Percentiles rank a stretch among this genome's conserved stretches.
Conservation (phyloP, 2,329 filamentous ascomycete species). For the Fusarium liriodendri region DNA sequence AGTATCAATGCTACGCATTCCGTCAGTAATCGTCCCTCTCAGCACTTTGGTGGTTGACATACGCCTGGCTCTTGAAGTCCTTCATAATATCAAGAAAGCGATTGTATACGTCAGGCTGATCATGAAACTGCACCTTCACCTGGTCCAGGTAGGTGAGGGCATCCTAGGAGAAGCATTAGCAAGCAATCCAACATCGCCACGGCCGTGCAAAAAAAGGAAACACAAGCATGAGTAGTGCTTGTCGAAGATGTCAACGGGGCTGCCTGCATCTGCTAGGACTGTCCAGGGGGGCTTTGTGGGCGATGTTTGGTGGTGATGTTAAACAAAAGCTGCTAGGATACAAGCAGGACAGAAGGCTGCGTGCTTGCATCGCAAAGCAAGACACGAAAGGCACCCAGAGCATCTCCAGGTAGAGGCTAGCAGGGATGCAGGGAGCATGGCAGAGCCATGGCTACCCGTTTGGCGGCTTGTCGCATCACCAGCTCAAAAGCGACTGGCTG, state of each 20-base stretch:
- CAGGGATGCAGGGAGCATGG: background rate
- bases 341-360: conserved; percentile 1
- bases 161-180: conserved; percentile 54
- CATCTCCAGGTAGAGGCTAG: conserved; percentile 3
- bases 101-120: conserved; percentile 97
- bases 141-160: conserved; percentile 97
- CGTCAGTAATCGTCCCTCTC: conserved; percentile 41
- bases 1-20: conserved; percentile 80
- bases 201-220: conserved; percentile 1
- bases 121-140: conserved; percentile 97
- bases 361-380: conserved; percentile 2
- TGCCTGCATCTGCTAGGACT: conserved; percentile 19
- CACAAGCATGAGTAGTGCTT: conserved; percentile 35
- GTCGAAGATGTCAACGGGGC: conserved; percentile 39
- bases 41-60: conserved; percentile 52
- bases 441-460: conserved; percentile 24
- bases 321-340: background rate
- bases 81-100: conserved; percentile 99
- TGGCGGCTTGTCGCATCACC: conserved; percentile 20
- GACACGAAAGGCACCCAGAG: background rate
- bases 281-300: conserved; percentile 4
- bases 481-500: conserved; percentile 27
- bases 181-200: background rate
- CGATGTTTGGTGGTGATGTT: conserved; percentile 18
- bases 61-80: conserved; percentile 98